A percentile compares a stretch with the other conserved stretches of the same genome.
Conservation (phyloP, 495 filamentous ascomycete species). For the Collariella sp. region DNA sequence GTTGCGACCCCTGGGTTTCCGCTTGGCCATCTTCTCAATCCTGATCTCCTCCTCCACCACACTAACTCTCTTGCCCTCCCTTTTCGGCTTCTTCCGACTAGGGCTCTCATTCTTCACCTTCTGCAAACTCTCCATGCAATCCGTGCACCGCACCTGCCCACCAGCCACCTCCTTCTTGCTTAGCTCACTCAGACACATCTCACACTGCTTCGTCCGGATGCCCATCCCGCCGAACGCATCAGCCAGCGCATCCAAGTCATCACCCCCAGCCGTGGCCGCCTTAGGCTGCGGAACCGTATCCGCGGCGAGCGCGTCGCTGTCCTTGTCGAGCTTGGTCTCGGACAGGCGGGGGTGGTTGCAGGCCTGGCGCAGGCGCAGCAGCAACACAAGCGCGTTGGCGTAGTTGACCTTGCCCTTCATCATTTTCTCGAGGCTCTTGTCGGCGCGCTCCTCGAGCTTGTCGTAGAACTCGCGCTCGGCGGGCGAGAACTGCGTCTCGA, state of each 20-base stretch:
- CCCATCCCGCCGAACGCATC: conserved; percentile 76
- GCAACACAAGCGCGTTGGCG: conserved; percentile 66
- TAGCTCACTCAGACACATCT: conserved; percentile 73
- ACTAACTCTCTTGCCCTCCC: conserved; percentile 39
- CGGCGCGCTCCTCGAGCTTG: conserved; percentile 70
- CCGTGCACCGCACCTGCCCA: conserved; percentile 44
- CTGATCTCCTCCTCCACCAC: conserved; percentile 39
- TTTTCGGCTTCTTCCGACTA: conserved; percentile 33
- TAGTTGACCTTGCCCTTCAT: conserved; percentile 54
- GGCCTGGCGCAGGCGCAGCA: conserved; percentile 80
- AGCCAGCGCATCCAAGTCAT: conserved; percentile 71
- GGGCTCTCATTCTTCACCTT: conserved; percentile 33
- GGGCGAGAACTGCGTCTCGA: conserved; percentile 68
- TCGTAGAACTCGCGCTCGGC: conserved; percentile 81
- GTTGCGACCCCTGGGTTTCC: conserved; percentile 37
- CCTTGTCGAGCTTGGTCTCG: conserved; percentile 72
- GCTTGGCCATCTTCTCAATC: conserved; percentile 32
- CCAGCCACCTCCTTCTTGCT: conserved; percentile 45
- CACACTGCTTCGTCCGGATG: conserved; percentile 75
- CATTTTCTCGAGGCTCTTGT: conserved; percentile 79
- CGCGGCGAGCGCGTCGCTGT: conserved; percentile 72
- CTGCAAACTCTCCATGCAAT: conserved; percentile 21
- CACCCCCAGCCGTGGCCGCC: conserved; percentile 33
- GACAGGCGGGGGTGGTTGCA: conserved; percentile 91
- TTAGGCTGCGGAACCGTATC: conserved; percentile 45